These are phyloP conservation scores for Pulveroboletus sp. DNA, from an alignment of 768 basidiomycete genomes.

Conservation along the genomic window DNA sequence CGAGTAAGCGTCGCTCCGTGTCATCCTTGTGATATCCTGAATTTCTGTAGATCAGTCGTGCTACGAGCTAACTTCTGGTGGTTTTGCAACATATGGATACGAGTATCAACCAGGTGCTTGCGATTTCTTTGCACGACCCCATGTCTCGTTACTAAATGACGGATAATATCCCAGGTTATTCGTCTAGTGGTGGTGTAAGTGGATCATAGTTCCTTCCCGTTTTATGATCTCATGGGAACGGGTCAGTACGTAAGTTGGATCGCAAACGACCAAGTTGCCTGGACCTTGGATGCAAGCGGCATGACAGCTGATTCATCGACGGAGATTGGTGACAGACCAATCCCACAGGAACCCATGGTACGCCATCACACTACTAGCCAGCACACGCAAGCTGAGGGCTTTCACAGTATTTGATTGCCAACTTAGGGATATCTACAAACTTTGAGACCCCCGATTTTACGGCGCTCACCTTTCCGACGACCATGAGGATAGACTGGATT, in stretches of 20 bases:
- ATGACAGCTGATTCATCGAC: constrained; percentile 54
- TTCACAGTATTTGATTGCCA: constrained; percentile 74
- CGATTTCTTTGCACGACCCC: not conserved
- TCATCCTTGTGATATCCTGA: not conserved
- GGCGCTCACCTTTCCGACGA: constrained; percentile 68
- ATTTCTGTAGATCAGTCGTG: constrained; percentile 56
- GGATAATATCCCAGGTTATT: constrained; percentile 17
- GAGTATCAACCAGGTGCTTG: constrained; percentile 69
- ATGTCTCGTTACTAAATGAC: not conserved
- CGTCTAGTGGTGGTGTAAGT: constrained; percentile 48
- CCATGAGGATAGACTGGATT: constrained; percentile 82
- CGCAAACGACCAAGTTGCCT: constrained; percentile 53
- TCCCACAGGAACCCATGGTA: constrained; percentile 86
- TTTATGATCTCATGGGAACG: constrained; percentile 6
- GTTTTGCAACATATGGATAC: constrained; percentile 73
- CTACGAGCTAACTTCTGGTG: constrained; percentile 51
- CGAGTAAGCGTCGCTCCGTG: constrained; percentile 39
- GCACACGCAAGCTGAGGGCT: not conserved
- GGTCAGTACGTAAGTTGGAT: constrained; percentile 80
- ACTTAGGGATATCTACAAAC: constrained; percentile 81
- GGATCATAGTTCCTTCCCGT: not conserved
- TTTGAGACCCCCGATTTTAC: constrained; percentile 75
- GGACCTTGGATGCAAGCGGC: constrained; percentile 67
- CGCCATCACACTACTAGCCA: constrained; percentile 5
- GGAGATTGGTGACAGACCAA: constrained; percentile 63